A percentile compares a stretch with the other conserved stretches of the same genome.
Conservation (phyloP, 108 stramenopile species). For the Nitzschia sp. region DNA sequence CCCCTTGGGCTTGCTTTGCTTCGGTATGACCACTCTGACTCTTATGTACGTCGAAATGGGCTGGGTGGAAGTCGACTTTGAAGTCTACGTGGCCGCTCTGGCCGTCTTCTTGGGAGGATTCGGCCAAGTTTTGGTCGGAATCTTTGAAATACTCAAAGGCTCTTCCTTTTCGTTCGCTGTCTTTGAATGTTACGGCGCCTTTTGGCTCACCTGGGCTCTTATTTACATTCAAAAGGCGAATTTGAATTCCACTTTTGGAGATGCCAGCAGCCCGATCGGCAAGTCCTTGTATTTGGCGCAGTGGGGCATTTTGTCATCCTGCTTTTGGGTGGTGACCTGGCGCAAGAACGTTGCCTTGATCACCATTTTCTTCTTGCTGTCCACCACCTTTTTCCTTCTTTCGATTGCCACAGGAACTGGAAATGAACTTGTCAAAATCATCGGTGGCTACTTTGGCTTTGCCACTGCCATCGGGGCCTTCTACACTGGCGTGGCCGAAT, state of each 20-base stretch:
- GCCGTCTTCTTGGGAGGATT: constrained; percentile 3
- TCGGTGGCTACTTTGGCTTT: constrained; percentile 32
- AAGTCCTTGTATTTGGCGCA: neutral
- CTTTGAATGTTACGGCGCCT: constrained; percentile 1
- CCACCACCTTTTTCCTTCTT: constrained; percentile 18
- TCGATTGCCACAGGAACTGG: constrained; percentile 6
- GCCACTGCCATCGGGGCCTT: constrained; percentile 20
- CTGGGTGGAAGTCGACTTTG: neutral
- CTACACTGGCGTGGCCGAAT: constrained; percentile 29
- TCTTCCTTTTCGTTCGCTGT: constrained; percentile 7
- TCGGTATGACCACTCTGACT: constrained; percentile 9
- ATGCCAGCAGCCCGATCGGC: neutral
- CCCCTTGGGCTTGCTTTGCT: neutral
- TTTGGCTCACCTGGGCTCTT: constrained; percentile 1
- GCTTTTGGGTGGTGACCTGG: constrained; percentile 20
- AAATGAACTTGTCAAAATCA: constrained; percentile 1
- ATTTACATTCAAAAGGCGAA: neutral
- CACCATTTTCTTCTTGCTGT: constrained; percentile 11
- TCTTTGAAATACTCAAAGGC: constrained; percentile 12
- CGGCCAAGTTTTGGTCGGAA: constrained; percentile 13
- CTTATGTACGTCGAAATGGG: constrained; percentile 12
- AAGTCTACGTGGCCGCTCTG: neutral
- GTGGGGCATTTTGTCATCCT: constrained; percentile 5
- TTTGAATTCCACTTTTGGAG: neutral
- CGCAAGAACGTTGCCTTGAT: constrained; percentile 28